Base-by-base conservation (phyloP, 1,284 basidiomycete genomes). In the Pseudozyma tsukubaensis region DNA sequence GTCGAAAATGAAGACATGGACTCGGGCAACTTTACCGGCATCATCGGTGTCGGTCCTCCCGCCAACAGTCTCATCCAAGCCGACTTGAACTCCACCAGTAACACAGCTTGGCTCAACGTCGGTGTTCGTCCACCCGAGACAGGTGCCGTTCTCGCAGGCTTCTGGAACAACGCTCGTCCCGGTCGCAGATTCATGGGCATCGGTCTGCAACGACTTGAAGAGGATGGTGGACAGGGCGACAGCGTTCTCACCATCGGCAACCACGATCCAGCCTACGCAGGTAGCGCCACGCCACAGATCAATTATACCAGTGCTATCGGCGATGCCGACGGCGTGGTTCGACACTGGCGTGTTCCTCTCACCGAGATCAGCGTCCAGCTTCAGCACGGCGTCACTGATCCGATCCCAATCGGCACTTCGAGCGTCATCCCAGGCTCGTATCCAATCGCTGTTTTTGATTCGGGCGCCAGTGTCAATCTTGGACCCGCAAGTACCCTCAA, bases 41-140 rank as follows among this genome's bases (percentile, higher is more conserved):
- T 80, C 51, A 50, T 82, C 29, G 80, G 80, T 35, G 47, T 82
- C 11, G 73, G 74, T 18, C 67, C 80, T n/a, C 79, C 80, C n/a
- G 60, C 67, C 50, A 73, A 76, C 63, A 72, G 67, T 50, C 53
- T 79, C 39, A 76, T 81, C 19, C 78, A 81, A 59, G 55, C 65
- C 18, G 47, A 63, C 18, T 61, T 81, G 51, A 70, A 71, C 42
- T 49, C 57, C 36, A 72, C 75, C 44, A 64, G 61, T 49, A 76
- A 72, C 52, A 65, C 69, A 6, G 66, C 71, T 19, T 56, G 32
- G 1, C 52, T 57, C 55, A 74, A 77, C 42, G 51, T 60, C n/a
- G 57, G 49, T 18, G 51, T 66, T 4, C 59, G 59, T 19, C 56
- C 75, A 9, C 44, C 58, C 18, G 59, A 59, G 29, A 79, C 80